Evolutionary conservation across 768 basidiomycete genomes (phyloP), one percentile per base, ranked within the genome.

Genomic region (Kwoniella mangroviensis): DNA sequence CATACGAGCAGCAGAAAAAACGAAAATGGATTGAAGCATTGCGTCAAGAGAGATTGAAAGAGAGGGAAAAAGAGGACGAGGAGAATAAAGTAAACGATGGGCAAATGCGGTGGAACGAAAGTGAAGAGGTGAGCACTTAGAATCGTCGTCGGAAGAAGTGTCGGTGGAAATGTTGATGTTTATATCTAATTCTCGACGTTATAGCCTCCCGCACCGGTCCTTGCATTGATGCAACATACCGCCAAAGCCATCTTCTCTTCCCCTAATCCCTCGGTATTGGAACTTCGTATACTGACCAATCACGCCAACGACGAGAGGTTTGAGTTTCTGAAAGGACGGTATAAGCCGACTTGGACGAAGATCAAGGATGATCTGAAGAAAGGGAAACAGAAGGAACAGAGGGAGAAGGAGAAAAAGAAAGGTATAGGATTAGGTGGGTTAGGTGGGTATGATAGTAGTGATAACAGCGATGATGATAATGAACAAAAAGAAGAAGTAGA

Each of bases 281-380:
- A 94, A 81, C 89, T 94, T 86, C 88, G 93, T 6, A 94, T 97
- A 75, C 85, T 96, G 17, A 90, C 94, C 11, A 93, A 96, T 74
- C 88, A 95, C 76, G 90, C 92, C 0, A 84, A 85, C 13, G 93
- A 96, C 79, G 84, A 85, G 55, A 87, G 91, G 6, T 95, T 97
- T 77, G 88, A 90, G 1, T 95, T 95, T 81, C 82, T 96, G 55
- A 87, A 89, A 42, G 93, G 93, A 2, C 84, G 91, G 24, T 94
- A 91, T 89, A 85, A 86, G 65, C 83, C 83, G 2, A 85, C 86
- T 4, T 96, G 93, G 93, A 83, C 83, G 40, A 75, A 83, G 1
- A 82, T 86, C 26, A 90, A 90, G 24, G 86, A 85, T 60, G 85
- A 83, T 5, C 56, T 72, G 17, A 58, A 59, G 57, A 62, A 49